phyloP scores from a whole-genome alignment of 2,329 filamentous ascomycete species.

The Sclerotinia subarctica region DNA sequence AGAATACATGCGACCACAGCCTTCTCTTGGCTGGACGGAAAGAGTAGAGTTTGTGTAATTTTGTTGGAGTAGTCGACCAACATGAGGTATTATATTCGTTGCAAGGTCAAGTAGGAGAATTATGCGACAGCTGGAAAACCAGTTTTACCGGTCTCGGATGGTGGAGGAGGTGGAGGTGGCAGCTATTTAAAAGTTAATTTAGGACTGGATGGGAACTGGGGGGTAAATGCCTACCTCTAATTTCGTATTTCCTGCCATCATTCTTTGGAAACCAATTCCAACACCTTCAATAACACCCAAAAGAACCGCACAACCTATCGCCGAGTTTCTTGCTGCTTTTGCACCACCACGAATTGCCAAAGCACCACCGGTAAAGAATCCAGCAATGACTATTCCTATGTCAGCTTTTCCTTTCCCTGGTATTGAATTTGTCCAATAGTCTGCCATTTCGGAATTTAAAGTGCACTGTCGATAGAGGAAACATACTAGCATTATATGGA shows the following conservation, averaged over 20 bases:
- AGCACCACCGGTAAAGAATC: conserved; percentile 92
- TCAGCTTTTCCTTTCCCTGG: conserved; percentile 6
- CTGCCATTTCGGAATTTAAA: background rate
- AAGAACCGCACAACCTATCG: conserved; percentile 92
- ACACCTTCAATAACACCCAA: conserved; percentile 96
- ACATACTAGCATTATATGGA: conserved; percentile 82
- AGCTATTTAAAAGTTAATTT: conserved; percentile 25
- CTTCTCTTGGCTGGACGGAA: conserved; percentile 27
- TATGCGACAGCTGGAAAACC: conserved; percentile 37
- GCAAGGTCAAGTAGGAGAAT: conserved; percentile 5
- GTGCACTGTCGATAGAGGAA: no score
- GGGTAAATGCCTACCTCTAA: conserved; percentile 59
- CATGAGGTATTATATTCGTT: conserved; percentile 18
- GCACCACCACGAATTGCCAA: conserved; percentile 88
- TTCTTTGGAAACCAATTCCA: conserved; percentile 90
- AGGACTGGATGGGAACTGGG: conserved; percentile 2
- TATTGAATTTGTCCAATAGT: background rate
- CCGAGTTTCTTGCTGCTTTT: conserved; percentile 89
- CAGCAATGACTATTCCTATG: conserved; percentile 66
- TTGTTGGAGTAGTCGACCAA: conserved; percentile 24
- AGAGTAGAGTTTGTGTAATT: conserved; percentile 37
- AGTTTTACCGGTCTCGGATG: conserved; percentile 34
- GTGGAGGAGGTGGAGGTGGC: conserved; percentile 36
- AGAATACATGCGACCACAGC: conserved; percentile 24
- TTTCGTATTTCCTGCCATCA: conserved; percentile 87